Percentiles rank a stretch among this genome's conserved stretches.
phyloP scores from a whole-genome alignment of 2,329 filamentous ascomycete species.

The Stemphylium beticola region DNA sequence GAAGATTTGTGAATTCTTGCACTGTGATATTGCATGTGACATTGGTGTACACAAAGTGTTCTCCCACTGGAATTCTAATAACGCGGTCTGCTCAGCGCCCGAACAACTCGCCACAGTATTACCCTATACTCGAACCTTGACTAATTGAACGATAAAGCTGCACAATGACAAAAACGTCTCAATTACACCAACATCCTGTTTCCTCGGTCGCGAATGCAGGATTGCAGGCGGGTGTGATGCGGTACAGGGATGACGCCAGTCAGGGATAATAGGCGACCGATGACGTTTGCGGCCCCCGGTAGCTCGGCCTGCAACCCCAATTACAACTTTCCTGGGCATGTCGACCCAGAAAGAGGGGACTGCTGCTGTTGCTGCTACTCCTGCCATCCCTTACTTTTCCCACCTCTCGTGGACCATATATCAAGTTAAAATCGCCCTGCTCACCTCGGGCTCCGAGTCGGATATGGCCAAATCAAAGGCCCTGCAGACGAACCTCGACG shows the following conservation, averaged over 20 bases:
- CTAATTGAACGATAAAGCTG: too few relatives aligned
- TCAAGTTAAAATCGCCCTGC: slow-evolving; percentile 26
- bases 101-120: too few relatives aligned
- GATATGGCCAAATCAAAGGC: slow-evolving; percentile 49
- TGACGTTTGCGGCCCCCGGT: slow-evolving; percentile 35
- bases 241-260: slow-evolving; percentile 25
- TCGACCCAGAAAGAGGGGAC: slow-evolving; percentile 19
- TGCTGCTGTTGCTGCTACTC: slow-evolving; percentile 9
- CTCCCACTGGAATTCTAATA: too few relatives aligned
- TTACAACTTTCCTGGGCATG: slow-evolving; percentile 36
- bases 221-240: slow-evolving; percentile 17
- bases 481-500: slow-evolving; percentile 65
- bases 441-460: slow-evolving; percentile 24
- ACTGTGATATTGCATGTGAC: too few relatives aligned
- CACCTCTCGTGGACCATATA: slow-evolving; percentile 26
- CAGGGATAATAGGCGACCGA: slow-evolving; percentile 25
- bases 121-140: too few relatives aligned
- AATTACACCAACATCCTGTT: too few relatives aligned
- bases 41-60: too few relatives aligned
- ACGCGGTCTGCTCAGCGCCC: too few relatives aligned
- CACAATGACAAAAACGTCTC: too few relatives aligned
- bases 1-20: too few relatives aligned
- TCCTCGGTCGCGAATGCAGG: too few relatives aligned
- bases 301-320: slow-evolving; percentile 32
- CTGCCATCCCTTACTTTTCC: slow-evolving; percentile 25